Evolutionary conservation across 2,329 filamentous ascomycete genomes (phyloP).

Genomic region (Colletotrichum lindemuthianum): DNA sequence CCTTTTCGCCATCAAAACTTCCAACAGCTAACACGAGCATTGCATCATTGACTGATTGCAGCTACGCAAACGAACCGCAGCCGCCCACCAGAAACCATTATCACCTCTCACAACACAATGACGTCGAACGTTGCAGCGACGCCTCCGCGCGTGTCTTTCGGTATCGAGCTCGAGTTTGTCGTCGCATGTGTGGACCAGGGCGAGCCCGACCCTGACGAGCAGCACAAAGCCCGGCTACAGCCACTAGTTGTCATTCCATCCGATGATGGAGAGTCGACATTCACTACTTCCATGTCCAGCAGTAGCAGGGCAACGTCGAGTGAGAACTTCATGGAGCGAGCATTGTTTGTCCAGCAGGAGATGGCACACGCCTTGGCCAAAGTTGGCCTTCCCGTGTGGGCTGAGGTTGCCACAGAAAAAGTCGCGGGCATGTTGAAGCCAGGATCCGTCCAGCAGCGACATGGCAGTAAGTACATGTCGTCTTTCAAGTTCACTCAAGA

Average conservation of each 20-base stretch:
- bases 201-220: conserved; percentile 39
- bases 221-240: conserved; percentile 37
- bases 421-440: not conserved
- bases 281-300: not conserved
- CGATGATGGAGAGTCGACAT: not conserved
- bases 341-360: not conserved
- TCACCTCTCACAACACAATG: conserved; percentile 1
- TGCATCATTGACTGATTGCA: conserved; percentile 23
- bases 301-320: not conserved
- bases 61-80: not conserved
- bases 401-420: not conserved
- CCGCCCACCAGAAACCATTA: not conserved
- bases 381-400: conserved; percentile 22
- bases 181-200: conserved; percentile 34
- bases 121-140: conserved; percentile 3
- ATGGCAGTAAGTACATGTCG: conserved; percentile 5
- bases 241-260: conserved; percentile 39
- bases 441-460: conserved; percentile 24
- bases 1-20: not conserved
- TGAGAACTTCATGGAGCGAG: too few relatives aligned
- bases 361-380: conserved; percentile 14
- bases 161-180: conserved; percentile 43
- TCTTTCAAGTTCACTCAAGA: conserved; percentile 21
- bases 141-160: conserved; percentile 40
- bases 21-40: not conserved